These are phyloP conservation scores for Heterotrichella gracilis DNA, from an alignment of 352 stramenopile genomes.

Conservation along the genomic window DNA sequence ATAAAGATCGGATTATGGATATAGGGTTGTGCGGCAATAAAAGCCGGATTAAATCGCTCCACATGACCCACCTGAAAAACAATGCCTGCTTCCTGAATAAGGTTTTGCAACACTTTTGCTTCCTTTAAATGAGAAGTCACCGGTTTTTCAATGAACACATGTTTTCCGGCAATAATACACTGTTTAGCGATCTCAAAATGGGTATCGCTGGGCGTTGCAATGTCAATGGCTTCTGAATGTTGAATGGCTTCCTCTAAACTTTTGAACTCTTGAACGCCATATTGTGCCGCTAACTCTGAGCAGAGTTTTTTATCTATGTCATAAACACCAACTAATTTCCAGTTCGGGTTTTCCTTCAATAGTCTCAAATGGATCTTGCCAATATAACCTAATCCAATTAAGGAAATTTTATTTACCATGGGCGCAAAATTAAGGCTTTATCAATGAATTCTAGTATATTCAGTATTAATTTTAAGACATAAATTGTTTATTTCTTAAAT, in stretches of 20 bases:
- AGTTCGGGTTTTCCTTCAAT: neutral
- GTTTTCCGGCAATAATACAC: neutral
- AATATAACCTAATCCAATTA: slow-evolving; percentile 8
- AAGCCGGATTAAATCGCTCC: neutral
- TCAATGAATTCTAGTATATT: neutral
- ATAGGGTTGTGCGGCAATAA: neutral
- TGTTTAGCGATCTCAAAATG: neutral
- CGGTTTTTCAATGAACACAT: neutral
- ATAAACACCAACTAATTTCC: neutral
- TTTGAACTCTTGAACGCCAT: neutral
- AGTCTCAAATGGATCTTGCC: neutral
- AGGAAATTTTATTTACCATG: neutral
- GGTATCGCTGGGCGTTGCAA: neutral
- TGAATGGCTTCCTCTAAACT: neutral
- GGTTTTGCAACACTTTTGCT: neutral
- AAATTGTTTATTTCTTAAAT: slow-evolving; percentile 1
- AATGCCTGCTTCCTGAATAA: neutral
- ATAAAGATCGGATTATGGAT: neutral
- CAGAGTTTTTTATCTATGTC: neutral
- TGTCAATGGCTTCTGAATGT: neutral
- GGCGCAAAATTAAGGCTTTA: neutral
- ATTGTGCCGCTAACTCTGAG: neutral
- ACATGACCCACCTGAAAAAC: neutral
- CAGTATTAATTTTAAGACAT: neutral
- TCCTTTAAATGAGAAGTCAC: neutral